These are phyloP conservation scores for Pholiota conissans DNA, from an alignment of 768 basidiomycete species.

Conservation along the genomic window DNA sequence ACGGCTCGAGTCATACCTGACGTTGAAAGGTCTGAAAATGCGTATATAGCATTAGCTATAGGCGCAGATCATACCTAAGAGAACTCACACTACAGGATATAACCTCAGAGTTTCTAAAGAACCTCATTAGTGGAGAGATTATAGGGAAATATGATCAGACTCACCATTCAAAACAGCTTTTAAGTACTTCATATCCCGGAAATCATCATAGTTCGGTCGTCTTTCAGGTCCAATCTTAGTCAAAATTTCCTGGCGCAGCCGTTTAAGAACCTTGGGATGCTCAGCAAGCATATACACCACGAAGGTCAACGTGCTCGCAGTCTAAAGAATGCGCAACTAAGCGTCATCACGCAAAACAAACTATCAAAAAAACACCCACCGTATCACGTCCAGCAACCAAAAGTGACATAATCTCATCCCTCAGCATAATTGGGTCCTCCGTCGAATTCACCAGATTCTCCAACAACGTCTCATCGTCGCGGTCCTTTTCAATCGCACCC, in stretches of 20 bases:
- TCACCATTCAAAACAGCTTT: conserved; percentile 50
- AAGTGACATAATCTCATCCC: conserved; percentile 50
- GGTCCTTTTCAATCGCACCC: conserved; percentile 24
- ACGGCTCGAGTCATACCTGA: conserved; percentile 1
- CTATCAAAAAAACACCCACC: conserved; percentile 17
- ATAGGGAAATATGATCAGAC: conserved; percentile 12
- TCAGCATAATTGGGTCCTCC: conserved; percentile 41
- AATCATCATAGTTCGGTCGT: conserved; percentile 49
- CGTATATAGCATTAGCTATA: too few species aligned
- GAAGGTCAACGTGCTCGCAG: conserved; percentile 52
- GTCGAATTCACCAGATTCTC: conserved; percentile 57
- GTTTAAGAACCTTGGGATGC: conserved; percentile 44
- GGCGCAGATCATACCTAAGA: background rate
- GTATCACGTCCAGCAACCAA: conserved; percentile 58
- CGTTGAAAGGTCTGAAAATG: conserved; percentile 35
- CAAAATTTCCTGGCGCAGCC: conserved; percentile 52
- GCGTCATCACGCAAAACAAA: too few species aligned
- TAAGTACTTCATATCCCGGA: conserved; percentile 48
- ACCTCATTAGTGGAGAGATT: too few species aligned
- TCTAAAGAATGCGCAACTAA: too few species aligned
- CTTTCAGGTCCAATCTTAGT: conserved; percentile 39
- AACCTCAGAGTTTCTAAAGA: conserved; percentile 46
- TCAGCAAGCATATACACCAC: conserved; percentile 54
- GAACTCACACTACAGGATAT: conserved; percentile 50
- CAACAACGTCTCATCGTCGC: conserved; percentile 46